Evolutionary conservation across 805 yeast genomes (phyloP).

Genomic region (Lipomyces yamanashiensis): DNA sequence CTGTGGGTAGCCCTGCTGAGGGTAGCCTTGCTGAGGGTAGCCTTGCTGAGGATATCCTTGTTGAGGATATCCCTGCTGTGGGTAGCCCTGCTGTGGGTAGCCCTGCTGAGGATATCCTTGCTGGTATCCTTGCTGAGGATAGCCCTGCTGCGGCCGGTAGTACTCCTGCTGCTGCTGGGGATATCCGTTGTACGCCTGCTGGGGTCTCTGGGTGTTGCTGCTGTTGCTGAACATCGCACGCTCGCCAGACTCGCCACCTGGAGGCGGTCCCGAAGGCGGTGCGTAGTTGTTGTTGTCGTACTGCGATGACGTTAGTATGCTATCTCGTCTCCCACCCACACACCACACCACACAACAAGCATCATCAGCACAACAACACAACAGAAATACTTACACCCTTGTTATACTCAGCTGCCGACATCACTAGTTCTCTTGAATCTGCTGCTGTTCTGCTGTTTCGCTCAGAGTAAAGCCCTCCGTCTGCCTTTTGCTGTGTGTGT

Average conservation of each 20-base stretch:
- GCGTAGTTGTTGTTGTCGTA: conserved; percentile 23
- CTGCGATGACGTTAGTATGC: background rate
- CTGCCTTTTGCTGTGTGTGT: too few relatives aligned
- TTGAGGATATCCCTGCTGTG: conserved; percentile 17
- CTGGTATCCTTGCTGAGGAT: conserved; percentile 13
- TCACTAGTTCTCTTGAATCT: background rate
- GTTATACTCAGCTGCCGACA: conserved; percentile 36
- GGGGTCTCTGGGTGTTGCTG: too few relatives aligned
- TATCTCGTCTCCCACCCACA: too few relatives aligned
- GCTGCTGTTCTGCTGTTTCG: background rate
- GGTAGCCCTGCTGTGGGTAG: conserved; percentile 24
- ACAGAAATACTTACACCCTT: conserved; percentile 18
- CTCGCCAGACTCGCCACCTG: conserved; percentile 8
- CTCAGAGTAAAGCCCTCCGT: too few relatives aligned
- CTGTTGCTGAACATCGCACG: conserved; percentile 9
- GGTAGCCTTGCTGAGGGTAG: conserved; percentile 28
- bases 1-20: conserved; percentile 23
- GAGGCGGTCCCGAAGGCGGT: conserved; percentile 32
- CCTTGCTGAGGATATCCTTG: conserved; percentile 21
- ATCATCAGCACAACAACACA: background rate
- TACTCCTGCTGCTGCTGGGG: conserved; percentile 33
- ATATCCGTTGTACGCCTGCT: background rate
- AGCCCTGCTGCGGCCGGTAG: conserved; percentile 22
- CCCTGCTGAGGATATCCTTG: conserved; percentile 20
- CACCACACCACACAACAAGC: too few relatives aligned